phyloP scores from a whole-genome alignment of 805 yeast species.

The Naumovozyma castellii region DNA sequence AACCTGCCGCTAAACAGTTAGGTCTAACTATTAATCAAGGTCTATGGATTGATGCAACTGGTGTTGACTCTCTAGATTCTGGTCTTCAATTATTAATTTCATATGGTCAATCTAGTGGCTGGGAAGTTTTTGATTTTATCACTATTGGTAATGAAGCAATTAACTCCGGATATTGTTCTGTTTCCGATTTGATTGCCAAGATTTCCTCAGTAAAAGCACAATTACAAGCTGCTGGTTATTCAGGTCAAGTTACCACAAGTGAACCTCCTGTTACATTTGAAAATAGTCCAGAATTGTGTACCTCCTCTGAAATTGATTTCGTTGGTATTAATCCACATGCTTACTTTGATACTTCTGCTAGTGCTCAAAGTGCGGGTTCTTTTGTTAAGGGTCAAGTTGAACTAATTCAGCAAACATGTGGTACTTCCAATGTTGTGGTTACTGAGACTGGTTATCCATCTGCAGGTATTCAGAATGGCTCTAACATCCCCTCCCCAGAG shows the following conservation, averaged over 20 bases:
- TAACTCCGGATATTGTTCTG: conserved; percentile 50
- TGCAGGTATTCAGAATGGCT: conserved; percentile 61
- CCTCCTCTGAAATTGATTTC: conserved; percentile 59
- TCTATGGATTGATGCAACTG: conserved; percentile 61
- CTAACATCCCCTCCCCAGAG: conserved; percentile 55
- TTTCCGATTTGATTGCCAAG: conserved; percentile 52
- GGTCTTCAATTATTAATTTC: conserved; percentile 45
- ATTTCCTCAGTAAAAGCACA: conserved; percentile 52
- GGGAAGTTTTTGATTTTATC: conserved; percentile 68
- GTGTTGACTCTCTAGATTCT: conserved; percentile 60
- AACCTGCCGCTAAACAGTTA: conserved; percentile 46
- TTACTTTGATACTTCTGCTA: conserved; percentile 56
- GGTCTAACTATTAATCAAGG: conserved; percentile 81
- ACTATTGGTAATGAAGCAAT: conserved; percentile 89
- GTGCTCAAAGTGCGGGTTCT: conserved; percentile 61
- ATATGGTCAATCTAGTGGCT: conserved; percentile 44
- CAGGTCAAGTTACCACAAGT: conserved; percentile 70
- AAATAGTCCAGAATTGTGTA: conserved; percentile 58
- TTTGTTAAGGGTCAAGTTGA: conserved; percentile 57
- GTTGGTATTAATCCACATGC: conserved; percentile 85
- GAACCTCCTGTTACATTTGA: conserved; percentile 79
- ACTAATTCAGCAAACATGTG: conserved; percentile 48
- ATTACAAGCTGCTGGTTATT: conserved; percentile 61
- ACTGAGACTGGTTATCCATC: conserved; percentile 91
- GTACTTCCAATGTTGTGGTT: conserved; percentile 43